Percentiles rank a stretch among this genome's conserved stretches.
Evolutionary conservation across 306 rosid species (phyloP).

Genomic region (Arachis stenosperma): DNA sequence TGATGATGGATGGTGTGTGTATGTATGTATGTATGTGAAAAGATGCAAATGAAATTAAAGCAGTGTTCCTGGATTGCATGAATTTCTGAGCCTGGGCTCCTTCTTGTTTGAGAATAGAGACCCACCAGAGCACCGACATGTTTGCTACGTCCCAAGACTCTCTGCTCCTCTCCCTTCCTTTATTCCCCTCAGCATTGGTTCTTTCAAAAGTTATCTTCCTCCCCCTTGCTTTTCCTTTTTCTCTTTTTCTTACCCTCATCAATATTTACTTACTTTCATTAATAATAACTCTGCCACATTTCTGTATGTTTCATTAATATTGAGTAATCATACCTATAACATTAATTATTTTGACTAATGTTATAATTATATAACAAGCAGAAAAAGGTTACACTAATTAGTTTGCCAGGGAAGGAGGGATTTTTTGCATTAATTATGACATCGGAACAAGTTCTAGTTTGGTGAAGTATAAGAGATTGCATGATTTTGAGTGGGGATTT

Average conservation of each 20-base stretch:
- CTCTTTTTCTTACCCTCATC: conserved; percentile 10
- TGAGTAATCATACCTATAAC: too few species aligned
- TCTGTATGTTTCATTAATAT: too few species aligned
- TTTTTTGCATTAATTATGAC: conserved; percentile 1
- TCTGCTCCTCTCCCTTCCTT: conserved; percentile 40
- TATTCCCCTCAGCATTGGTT: conserved; percentile 65
- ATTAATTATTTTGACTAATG: too few species aligned
- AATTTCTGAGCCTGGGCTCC: conserved; percentile 46
- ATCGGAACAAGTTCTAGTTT: conserved; percentile 43
- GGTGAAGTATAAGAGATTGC: conserved; percentile 42
- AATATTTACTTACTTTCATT: too few species aligned
- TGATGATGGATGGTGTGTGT: too few species aligned
- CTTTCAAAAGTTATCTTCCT: conserved; percentile 54
- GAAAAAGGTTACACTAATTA: conserved; percentile 14
- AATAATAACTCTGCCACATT: too few species aligned
- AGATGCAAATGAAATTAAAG: too few species aligned
- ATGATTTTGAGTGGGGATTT: conserved; percentile 63
- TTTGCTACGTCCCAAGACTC: too few species aligned
- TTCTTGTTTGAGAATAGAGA: conserved; percentile 11
- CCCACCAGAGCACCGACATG: neutral
- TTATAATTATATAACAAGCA: neutral
- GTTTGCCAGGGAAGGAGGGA: too few species aligned
- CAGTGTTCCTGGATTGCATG: conserved; percentile 25
- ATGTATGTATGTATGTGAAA: too few species aligned
- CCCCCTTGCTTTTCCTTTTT: conserved; percentile 39